Percentiles rank a stretch among this genome's conserved stretches.
phyloP scores from a whole-genome alignment of 306 rosid genomes.

The Cucurbita argyrosperma region DNA sequence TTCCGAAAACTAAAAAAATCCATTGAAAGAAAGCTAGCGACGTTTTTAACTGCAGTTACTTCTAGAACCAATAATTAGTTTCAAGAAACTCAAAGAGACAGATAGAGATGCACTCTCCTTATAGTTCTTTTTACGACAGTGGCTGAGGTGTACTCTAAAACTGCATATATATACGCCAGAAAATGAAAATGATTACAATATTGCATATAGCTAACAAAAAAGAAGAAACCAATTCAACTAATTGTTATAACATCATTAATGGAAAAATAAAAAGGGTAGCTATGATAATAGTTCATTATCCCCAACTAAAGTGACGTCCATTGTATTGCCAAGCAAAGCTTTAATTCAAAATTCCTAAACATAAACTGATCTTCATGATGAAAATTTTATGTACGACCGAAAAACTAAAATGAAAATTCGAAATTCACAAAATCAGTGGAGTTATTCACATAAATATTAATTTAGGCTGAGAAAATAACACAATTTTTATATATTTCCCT shows the following conservation, averaged over 20 bases:
- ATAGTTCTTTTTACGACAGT: not conserved
- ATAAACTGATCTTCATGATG: not conserved
- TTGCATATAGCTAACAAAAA: not conserved
- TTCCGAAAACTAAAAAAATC: not conserved
- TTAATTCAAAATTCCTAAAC: not conserved
- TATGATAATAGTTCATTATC: not conserved
- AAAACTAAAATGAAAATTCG: not conserved
- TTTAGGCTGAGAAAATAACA: not conserved
- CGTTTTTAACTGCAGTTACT: not conserved
- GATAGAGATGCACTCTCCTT: not conserved
- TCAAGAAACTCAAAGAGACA: not conserved
- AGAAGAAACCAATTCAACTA: not conserved
- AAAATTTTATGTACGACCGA: not conserved
- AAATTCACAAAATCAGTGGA: not conserved
- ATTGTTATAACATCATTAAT: not conserved
- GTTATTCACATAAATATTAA: not conserved
- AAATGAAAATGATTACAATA: not conserved
- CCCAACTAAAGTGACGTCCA: not conserved
- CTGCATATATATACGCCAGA: not conserved
- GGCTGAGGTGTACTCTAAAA: not conserved
- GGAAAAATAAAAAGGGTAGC: not conserved
- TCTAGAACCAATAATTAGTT: not conserved
- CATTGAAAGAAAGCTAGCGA: not conserved
- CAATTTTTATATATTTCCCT: not conserved
- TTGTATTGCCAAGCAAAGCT: not conserved